These are phyloP conservation scores for Chaetomium olivaceum DNA, from an alignment of 2,329 filamentous ascomycete species.

Conservation along the genomic window DNA sequence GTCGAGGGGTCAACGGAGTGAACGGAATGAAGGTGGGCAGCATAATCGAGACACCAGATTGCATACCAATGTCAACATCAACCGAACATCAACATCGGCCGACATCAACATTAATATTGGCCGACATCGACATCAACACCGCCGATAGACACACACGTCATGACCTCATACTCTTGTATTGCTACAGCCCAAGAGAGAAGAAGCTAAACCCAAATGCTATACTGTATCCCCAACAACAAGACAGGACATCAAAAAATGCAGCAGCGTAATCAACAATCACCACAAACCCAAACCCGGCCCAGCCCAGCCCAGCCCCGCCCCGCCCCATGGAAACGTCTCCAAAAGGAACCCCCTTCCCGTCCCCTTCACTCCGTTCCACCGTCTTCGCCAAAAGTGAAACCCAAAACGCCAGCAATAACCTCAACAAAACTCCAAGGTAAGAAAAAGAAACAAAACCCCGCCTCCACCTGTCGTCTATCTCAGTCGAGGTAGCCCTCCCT, in stretches of 20 bases:
- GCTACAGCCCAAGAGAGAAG: conserved; percentile 17
- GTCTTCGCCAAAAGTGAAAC: neutral
- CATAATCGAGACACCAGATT: neutral
- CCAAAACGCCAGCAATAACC: conserved; percentile 12
- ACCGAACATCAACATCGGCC: neutral
- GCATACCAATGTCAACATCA: neutral
- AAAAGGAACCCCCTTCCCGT: conserved; percentile 2
- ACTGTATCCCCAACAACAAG: conserved; percentile 20
- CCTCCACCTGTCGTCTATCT: neutral
- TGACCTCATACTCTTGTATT: conserved; percentile 22
- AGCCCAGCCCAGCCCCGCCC: neutral
- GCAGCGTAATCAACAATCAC: conserved; percentile 7
- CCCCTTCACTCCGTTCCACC: neutral
- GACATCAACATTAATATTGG: no score
- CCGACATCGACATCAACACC: neutral
- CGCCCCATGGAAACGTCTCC: neutral
- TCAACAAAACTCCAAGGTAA: neutral
- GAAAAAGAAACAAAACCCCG: neutral
- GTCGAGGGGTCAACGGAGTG: no score
- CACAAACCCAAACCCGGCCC: neutral
- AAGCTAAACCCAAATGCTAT: conserved; percentile 22
- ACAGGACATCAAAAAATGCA: conserved; percentile 18
- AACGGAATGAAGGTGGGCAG: neutral
- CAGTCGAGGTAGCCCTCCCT: neutral
- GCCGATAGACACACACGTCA: neutral